Evolutionary conservation across 2,329 filamentous ascomycete genomes (phyloP).

Genomic region (Xylaria sp.): DNA sequence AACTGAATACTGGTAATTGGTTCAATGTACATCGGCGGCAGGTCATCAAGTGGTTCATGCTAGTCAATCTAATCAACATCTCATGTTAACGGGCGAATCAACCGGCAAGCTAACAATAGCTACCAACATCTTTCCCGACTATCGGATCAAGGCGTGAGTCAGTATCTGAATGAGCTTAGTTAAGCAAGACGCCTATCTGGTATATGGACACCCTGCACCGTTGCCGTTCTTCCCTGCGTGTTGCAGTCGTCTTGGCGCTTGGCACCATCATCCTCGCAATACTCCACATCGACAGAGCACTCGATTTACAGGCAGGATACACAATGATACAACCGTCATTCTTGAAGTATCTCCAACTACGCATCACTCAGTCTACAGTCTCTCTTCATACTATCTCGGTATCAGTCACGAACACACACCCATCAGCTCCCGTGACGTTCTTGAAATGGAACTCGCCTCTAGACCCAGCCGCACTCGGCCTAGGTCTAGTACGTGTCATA

Average conservation of each 20-base stretch:
- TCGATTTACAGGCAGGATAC: neutral
- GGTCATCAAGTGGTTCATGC: neutral
- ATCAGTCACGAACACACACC: slow-evolving; percentile 19
- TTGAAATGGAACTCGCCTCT: slow-evolving; percentile 26
- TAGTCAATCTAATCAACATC: neutral
- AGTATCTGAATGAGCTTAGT: neutral
- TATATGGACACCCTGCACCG: slow-evolving; percentile 12
- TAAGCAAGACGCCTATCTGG: neutral
- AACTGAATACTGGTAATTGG: neutral
- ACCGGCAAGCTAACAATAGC: neutral
- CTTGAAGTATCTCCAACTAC: slow-evolving; percentile 6
- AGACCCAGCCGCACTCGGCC: slow-evolving; percentile 18
- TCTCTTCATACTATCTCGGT: slow-evolving; percentile 4
- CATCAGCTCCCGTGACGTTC: slow-evolving; percentile 13
- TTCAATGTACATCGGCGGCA: neutral
- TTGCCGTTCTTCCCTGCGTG: neutral
- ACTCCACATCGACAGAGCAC: neutral
- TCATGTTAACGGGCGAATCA: neutral
- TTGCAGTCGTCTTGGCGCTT: slow-evolving; percentile 7
- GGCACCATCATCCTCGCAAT: neutral
- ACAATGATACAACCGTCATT: slow-evolving; percentile 20
- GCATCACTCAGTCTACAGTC: neutral
- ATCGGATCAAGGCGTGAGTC: neutral
- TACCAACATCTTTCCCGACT: neutral
- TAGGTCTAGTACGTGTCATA: slow-evolving; percentile 10